Conservation (phyloP, 2,329 filamentous ascomycete species). For the Colletotrichum lupini region DNA sequence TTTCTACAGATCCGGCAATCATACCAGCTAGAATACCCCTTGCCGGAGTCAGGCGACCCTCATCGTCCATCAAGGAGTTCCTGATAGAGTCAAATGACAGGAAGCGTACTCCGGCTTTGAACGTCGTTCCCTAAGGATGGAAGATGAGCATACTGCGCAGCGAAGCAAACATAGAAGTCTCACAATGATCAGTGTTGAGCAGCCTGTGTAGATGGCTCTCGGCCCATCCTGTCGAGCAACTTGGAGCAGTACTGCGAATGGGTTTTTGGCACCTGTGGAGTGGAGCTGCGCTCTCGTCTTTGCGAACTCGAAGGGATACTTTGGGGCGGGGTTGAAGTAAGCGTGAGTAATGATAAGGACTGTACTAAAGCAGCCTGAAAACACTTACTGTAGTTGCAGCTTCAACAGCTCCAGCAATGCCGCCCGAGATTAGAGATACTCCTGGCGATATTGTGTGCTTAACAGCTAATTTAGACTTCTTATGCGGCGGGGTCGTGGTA, state of each 20-base stretch:
- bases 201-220: constrained; percentile 71
- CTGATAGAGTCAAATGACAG: constrained; percentile 75
- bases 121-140: constrained; percentile 60
- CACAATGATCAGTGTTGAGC: constrained; percentile 65
- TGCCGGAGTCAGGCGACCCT: constrained; percentile 64
- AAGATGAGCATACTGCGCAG: neutral
- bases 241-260: constrained; percentile 64
- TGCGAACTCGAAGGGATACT: constrained; percentile 75
- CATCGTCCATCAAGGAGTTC: constrained; percentile 64
- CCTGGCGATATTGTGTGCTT: constrained; percentile 47
- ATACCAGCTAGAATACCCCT: constrained; percentile 73
- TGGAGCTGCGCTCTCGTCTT: constrained; percentile 73
- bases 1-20: constrained; percentile 70
- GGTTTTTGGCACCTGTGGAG: constrained; percentile 58
- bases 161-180: neutral
- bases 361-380: no score
- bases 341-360: no score
- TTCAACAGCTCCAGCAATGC: constrained; percentile 63
- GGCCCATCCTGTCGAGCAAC: constrained; percentile 68
- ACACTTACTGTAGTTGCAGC: constrained; percentile 56
- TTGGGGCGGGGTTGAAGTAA: neutral
- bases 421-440: constrained; percentile 62
- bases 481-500: neutral
- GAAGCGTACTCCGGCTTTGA: constrained; percentile 75
- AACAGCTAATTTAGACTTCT: neutral